Evolutionary conservation across 305 asterid species (phyloP), one percentile per base, ranked within the genome.

Genomic region (Coffea humblotiana): DNA sequence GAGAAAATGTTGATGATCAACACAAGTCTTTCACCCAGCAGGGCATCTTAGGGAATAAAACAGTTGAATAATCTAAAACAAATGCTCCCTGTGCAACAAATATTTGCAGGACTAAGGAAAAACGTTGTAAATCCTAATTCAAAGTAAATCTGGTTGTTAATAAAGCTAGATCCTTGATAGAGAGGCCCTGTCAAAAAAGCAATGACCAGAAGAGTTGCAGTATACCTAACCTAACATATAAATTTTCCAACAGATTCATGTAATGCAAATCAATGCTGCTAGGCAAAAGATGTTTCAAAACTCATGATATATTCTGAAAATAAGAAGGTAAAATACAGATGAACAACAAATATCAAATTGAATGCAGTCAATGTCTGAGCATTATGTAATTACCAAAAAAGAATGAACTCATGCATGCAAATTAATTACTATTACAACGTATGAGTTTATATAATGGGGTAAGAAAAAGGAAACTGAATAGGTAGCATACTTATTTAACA

Each of bases 401-500:
- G 56, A 72, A 72, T 23, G 11, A 73, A 52, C 65, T 45, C 37
- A 32, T 6, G 16, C 56, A 37, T 23, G 58, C 23, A 58, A 76
- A 40, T 71, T 25, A 25, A 70, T 21, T 40, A 16, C 11, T 18
- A 37, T 29, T 60, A 9, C 4, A 6, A 56, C 0, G 9, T 7
- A 67, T 67, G 29, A 67, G 67, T 43, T 58, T n/a, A 11, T 0
- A 48, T 12, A 19, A 9, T n/a, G 32, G 13, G 75, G 58, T 11
- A 49, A 58, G 71, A 68, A 82, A 75, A 0, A 58, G 19, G 27
- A 6, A 58, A 21, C 1, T 19, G 3, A 54, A 56, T 47, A 52
- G 29, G 63, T 76, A 77, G 82, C 97, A 11, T 91, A 94, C 98
- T 88, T 92, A 80, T 84, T 87, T 77, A 95, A 86, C 80, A 94